Percentiles rank a stretch among this genome's conserved stretches.
Conservation (phyloP, 805 yeast species). For the Candida tibetensis region DNA sequence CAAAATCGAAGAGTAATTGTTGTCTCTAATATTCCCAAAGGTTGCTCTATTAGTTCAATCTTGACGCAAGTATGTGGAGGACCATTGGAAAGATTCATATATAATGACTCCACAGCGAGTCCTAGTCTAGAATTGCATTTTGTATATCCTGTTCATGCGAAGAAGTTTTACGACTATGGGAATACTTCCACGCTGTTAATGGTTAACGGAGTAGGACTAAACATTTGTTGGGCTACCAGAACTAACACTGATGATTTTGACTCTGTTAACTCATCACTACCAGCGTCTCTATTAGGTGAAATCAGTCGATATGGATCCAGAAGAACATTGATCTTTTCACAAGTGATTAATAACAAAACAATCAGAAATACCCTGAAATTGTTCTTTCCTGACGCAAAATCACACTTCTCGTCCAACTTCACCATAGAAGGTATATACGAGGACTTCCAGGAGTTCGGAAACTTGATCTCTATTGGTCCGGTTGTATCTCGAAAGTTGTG, state of each 20-base stretch:
- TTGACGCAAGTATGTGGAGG: constrained; percentile 66
- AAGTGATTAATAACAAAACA: constrained; percentile 21
- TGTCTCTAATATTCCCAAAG: constrained; percentile 37
- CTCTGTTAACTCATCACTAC: constrained; percentile 19
- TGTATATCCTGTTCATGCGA: constrained; percentile 51
- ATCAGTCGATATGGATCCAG: constrained; percentile 47
- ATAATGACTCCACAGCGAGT: constrained; percentile 14
- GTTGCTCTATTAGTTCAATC: constrained; percentile 48
- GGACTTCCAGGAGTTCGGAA: constrained; percentile 59
- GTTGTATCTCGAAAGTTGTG: constrained; percentile 65
- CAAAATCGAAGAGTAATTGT: background rate
- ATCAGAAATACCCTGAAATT: constrained; percentile 20
- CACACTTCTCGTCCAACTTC: constrained; percentile 42
- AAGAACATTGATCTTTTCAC: constrained; percentile 48
- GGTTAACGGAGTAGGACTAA: constrained; percentile 55
- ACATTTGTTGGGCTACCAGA: constrained; percentile 45
- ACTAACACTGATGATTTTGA: constrained; percentile 21
- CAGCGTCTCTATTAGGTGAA: constrained; percentile 26
- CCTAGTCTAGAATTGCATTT: constrained; percentile 48
- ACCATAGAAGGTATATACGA: constrained; percentile 40
- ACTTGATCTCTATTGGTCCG: constrained; percentile 59
- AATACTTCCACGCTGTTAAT: constrained; percentile 50
- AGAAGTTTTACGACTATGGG: constrained; percentile 48
- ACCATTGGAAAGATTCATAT: constrained; percentile 53
- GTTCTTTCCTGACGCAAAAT: constrained; percentile 43